Percentiles rank a stretch among this genome's conserved stretches.
phyloP scores from a whole-genome alignment of 768 basidiomycete species.

The Polyporus arcularius region DNA sequence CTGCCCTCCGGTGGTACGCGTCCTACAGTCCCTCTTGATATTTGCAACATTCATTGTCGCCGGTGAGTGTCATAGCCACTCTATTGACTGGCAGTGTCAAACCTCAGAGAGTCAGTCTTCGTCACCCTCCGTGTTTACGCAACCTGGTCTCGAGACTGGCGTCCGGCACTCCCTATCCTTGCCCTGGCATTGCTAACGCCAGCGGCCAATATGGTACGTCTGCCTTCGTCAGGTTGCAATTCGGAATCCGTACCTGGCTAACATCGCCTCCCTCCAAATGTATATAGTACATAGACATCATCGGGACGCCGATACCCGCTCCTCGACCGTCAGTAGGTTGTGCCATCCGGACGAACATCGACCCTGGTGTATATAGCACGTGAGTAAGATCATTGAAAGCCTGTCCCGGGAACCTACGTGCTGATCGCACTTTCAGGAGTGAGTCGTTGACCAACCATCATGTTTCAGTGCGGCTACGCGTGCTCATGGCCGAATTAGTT shows the following conservation, averaged over 20 bases:
- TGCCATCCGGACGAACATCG: conserved; percentile 4
- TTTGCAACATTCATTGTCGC: conserved; percentile 13
- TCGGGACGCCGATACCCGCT: conserved; percentile 3
- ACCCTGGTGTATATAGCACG: conserved; percentile 8
- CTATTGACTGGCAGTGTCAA: neutral
- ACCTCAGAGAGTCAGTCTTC: conserved; percentile 11
- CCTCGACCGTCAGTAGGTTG: conserved; percentile 22
- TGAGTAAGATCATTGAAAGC: neutral
- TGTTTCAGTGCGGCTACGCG: neutral
- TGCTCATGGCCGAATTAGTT: conserved; percentile 5
- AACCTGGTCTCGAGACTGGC: conserved; percentile 22
- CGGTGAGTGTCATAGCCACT: conserved; percentile 1
- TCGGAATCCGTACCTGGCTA: no score
- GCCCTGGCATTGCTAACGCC: conserved; percentile 19
- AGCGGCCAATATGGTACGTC: conserved; percentile 9
- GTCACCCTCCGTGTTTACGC: conserved; percentile 22
- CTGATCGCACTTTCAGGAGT: neutral
- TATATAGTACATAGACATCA: conserved; percentile 9
- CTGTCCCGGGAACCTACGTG: neutral
- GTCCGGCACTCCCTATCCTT: conserved; percentile 17
- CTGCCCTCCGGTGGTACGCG: conserved; percentile 18
- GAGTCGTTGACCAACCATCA: neutral
- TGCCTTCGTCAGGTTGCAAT: neutral
- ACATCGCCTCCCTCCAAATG: no score
- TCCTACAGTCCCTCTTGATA: conserved; percentile 12